Evolutionary conservation across 208 protist species (phyloP).

Genomic region (Crithidia mellificae): DNA sequence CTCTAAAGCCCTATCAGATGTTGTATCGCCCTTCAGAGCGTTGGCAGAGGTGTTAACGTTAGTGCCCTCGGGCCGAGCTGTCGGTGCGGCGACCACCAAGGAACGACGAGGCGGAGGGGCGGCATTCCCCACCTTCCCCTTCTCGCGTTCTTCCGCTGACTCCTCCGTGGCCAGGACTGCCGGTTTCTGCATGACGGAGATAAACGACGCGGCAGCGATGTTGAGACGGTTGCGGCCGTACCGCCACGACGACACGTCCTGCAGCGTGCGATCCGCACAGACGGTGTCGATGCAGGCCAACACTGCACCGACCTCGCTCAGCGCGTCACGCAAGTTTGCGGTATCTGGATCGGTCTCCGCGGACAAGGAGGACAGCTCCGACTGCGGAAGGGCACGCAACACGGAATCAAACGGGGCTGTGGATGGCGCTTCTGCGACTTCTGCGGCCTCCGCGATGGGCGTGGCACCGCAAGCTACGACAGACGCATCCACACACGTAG

Average conservation of each 20-base stretch:
- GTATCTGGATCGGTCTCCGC: no score
- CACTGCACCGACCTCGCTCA: constrained; percentile 55
- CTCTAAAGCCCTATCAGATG: background rate
- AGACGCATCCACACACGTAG: no score
- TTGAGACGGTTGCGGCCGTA: constrained; percentile 69
- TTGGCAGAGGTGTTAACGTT: background rate
- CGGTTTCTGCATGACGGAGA: no score
- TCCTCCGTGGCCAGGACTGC: no score
- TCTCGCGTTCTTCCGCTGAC: background rate
- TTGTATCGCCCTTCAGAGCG: background rate
- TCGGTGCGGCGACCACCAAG: background rate
- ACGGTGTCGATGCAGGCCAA: constrained; percentile 43
- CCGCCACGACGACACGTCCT: constrained; percentile 47
- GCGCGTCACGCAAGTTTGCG: constrained; percentile 12
- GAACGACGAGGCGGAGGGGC: background rate
- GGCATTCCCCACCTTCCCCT: background rate
- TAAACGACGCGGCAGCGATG: constrained; percentile 42
- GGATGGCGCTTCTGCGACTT: no score
- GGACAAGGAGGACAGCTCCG: no score
- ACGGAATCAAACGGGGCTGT: no score
- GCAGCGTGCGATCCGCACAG: constrained; percentile 46
- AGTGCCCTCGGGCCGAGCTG: background rate
- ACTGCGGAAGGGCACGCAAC: no score
- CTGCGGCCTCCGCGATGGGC: no score
- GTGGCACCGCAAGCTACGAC: no score